Percentiles rank a stretch among this genome's conserved stretches.
Evolutionary conservation across 192 early-diverging fungal genomes (phyloP).

Genomic region (Umbelopsis vinacea): DNA sequence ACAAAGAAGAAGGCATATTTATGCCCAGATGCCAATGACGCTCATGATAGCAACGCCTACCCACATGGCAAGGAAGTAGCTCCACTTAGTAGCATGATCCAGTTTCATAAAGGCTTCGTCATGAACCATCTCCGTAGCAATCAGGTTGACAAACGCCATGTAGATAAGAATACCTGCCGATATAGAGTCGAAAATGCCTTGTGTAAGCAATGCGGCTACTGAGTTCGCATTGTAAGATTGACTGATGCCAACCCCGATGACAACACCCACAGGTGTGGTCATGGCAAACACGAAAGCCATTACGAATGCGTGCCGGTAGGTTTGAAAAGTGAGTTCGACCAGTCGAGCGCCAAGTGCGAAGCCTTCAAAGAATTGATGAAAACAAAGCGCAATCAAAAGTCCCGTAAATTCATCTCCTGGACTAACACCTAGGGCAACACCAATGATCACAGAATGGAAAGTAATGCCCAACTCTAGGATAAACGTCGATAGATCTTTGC

Average conservation of each 20-base stretch:
- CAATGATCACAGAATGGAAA: slow-evolving; percentile 78
- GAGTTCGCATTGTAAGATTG: slow-evolving; percentile 62
- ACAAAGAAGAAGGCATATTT: background rate
- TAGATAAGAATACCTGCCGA: slow-evolving; percentile 86
- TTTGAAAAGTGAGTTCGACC: slow-evolving; percentile 48
- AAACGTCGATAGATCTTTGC: slow-evolving; percentile 51
- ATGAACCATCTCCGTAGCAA: slow-evolving; percentile 71
- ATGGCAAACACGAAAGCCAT: slow-evolving; percentile 66
- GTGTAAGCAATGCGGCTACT: slow-evolving; percentile 56
- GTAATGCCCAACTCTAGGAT: slow-evolving; percentile 79
- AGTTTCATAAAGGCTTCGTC: slow-evolving; percentile 52
- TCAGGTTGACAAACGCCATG: slow-evolving; percentile 74
- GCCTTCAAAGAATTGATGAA: slow-evolving; percentile 74
- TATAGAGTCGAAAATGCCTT: slow-evolving; percentile 80
- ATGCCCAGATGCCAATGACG: slow-evolving; percentile 67
- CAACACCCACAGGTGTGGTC: slow-evolving; percentile 85
- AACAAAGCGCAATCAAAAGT: slow-evolving; percentile 68
- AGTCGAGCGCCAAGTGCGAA: slow-evolving; percentile 78
- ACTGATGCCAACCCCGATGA: slow-evolving; percentile 76
- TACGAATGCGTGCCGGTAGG: slow-evolving; percentile 50
- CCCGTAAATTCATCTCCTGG: slow-evolving; percentile 60
- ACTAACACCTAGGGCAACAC: slow-evolving; percentile 69
- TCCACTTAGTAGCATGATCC: slow-evolving; percentile 37
- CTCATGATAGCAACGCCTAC: slow-evolving; percentile 77
- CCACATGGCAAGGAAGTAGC: slow-evolving; percentile 67